Evolutionary conservation across 345 rosid genomes (phyloP).

Genomic region (Combretum micranthum): DNA sequence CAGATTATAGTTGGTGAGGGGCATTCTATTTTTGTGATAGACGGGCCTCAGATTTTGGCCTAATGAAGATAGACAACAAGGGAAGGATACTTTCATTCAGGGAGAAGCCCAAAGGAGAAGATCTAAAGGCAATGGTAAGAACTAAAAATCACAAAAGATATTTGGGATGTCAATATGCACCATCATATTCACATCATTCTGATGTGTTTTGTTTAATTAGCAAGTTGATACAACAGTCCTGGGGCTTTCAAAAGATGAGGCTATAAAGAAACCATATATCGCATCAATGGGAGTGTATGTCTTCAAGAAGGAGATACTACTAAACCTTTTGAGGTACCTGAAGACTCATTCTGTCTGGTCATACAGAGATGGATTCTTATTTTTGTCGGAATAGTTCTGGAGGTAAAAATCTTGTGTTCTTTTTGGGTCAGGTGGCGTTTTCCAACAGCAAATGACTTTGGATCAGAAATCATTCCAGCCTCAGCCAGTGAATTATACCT

Average conservation of each 20-base stretch:
- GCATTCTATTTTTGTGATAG: slow-evolving; percentile 37
- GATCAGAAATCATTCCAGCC: slow-evolving; percentile 94
- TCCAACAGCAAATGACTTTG: slow-evolving; percentile 96
- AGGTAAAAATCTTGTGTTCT: not conserved
- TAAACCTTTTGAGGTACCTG: slow-evolving; percentile 82
- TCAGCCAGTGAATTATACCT: slow-evolving; percentile 68
- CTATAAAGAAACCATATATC: slow-evolving; percentile 82
- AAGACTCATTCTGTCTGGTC: not conserved
- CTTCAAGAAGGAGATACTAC: slow-evolving; percentile 91
- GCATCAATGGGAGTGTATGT: slow-evolving; percentile 97
- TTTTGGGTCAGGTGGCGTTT: slow-evolving; percentile 76
- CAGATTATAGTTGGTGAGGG: not conserved
- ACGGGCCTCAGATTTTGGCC: slow-evolving; percentile 96
- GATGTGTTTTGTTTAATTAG: slow-evolving; percentile 21
- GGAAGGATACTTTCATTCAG: slow-evolving; percentile 81
- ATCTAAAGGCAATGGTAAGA: slow-evolving; percentile 77
- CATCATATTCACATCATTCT: not conserved
- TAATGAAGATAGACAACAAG: slow-evolving; percentile 88
- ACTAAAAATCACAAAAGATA: not conserved
- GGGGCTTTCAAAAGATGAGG: slow-evolving; percentile 78
- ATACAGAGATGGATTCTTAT: not conserved
- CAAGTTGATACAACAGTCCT: slow-evolving; percentile 81
- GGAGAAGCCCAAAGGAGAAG: slow-evolving; percentile 83
- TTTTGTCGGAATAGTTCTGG: not conserved
- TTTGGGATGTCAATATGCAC: too few species aligned